Conservation (phyloP, 2,329 filamentous ascomycete species). For the Calonectria fujianensis region DNA sequence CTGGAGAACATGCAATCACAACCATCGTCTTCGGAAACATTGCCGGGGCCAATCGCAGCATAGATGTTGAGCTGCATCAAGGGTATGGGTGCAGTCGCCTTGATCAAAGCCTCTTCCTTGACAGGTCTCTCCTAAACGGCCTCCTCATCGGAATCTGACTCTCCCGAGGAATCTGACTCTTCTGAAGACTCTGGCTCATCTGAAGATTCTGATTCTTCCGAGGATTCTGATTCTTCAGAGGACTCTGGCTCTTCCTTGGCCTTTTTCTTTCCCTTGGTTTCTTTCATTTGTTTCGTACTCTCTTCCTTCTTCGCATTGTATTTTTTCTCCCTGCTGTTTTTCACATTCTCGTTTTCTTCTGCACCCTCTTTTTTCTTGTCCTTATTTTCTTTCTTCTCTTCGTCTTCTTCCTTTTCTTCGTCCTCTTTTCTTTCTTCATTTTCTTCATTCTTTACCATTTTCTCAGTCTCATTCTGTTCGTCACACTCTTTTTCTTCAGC, state of each 20-base stretch:
- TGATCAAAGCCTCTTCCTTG: not conserved
- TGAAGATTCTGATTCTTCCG: not conserved
- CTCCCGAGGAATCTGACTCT: not conserved
- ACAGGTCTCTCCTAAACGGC: constrained; percentile 10
- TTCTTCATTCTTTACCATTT: not conserved
- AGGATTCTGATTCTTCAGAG: not conserved
- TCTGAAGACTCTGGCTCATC: not conserved
- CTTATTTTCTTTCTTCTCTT: too few relatives aligned
- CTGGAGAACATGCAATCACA: not conserved
- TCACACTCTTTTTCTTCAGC: not conserved
- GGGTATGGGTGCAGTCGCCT: not conserved
- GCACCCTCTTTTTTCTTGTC: not conserved
- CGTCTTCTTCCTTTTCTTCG: not conserved
- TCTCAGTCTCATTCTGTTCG: not conserved
- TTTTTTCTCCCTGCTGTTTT: not conserved
- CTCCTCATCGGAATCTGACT: constrained; percentile 19
- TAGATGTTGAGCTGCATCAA: not conserved
- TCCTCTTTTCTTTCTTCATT: not conserved
- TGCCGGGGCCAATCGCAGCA: not conserved
- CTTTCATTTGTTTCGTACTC: not conserved
- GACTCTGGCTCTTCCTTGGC: not conserved
- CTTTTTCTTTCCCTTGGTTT: not conserved
- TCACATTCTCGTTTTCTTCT: not conserved
- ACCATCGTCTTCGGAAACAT: not conserved
- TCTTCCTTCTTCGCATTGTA: not conserved